These are phyloP conservation scores for Alternaria tenuissima DNA, from an alignment of 2,329 filamentous ascomycete species.

Conservation along the genomic window DNA sequence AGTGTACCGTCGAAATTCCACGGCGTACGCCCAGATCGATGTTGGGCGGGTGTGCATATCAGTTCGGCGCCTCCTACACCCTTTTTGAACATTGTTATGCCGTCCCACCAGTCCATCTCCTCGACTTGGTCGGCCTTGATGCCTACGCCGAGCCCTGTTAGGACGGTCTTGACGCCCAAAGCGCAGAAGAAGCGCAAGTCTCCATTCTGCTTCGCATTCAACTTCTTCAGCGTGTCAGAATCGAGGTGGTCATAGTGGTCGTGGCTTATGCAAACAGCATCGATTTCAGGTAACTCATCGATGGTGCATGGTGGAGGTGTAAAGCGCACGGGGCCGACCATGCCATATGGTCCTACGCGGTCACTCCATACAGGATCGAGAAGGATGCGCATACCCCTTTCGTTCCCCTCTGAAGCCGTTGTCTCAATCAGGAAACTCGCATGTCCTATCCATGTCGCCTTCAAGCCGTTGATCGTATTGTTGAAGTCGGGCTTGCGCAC, in stretches of 20 bases:
- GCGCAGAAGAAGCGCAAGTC: slow-evolving; percentile 55
- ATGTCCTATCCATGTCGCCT: slow-evolving; percentile 63
- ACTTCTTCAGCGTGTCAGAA: slow-evolving; percentile 53
- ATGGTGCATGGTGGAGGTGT: slow-evolving; percentile 60
- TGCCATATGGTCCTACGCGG: slow-evolving; percentile 57
- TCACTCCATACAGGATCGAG: slow-evolving; percentile 64
- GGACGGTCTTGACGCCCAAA: slow-evolving; percentile 51
- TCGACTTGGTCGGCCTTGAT: slow-evolving; percentile 53
- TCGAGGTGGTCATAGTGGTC: slow-evolving; percentile 67
- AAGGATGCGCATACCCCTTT: slow-evolving; percentile 56
- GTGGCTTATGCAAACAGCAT: slow-evolving; percentile 63
- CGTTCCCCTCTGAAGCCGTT: slow-evolving; percentile 32
- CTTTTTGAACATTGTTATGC: slow-evolving; percentile 45
- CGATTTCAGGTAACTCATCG: slow-evolving; percentile 60
- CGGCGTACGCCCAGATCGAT: slow-evolving; percentile 54
- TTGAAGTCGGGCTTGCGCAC: slow-evolving; percentile 55
- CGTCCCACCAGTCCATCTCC: slow-evolving; percentile 62
- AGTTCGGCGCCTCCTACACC: slow-evolving; percentile 52
- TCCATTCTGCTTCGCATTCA: slow-evolving; percentile 51
- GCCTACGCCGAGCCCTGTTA: slow-evolving; percentile 48
- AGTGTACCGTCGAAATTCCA: slow-evolving; percentile 54
- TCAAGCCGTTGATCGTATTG: slow-evolving; percentile 37
- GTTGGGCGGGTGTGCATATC: slow-evolving; percentile 59
- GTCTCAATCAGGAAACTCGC: slow-evolving; percentile 60
- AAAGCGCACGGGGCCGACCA: slow-evolving; percentile 61